Evolutionary conservation across 1,284 basidiomycete species (phyloP), one percentile per base, ranked within the genome.

Genomic region (Amylostereum chailletii): DNA sequence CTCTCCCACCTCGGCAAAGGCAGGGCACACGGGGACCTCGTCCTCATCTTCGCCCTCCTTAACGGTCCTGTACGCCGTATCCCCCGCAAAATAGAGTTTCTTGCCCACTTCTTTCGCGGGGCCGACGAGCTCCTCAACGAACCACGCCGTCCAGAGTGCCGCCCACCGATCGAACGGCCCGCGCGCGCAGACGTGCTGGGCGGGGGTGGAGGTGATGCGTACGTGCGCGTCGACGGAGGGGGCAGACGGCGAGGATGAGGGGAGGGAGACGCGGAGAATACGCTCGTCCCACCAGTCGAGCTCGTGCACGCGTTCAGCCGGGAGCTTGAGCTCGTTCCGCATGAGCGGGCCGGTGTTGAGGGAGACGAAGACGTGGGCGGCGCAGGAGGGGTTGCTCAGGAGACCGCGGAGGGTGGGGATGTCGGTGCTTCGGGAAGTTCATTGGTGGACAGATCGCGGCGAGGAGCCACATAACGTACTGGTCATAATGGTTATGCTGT

Each of bases 401-500:
- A 77, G 65, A 11, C 62, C 65, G 27, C 60, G 65, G 36, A 87
- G 70, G 5, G 83, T 84, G 4, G 71, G 62, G 1, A 74, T 65
- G 58, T 86, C 82, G 27, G 81, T 71, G 64, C 76, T 77, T 7
- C 1, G 51, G 40, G 5, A 8, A 46, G 43, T 10, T 55, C 32
- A 45, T 51, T 49, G 41, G 45, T 5, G 41, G 41, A 19, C 19
- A 37, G 5, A 42, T 32, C 27, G 9, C 32, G 19, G 37, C 36
- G 32, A 8, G 38, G 30, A 27, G 27, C n/a, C 26, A 41, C 19
- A 32, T 19, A 38, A 59, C 73, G 53, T 54, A 80, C 77, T 81
- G 84, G 63, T 86, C 83, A 55, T 85, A 86, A 62, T 86, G 83
- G 57, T 86, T 80, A 59, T 86, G 83, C 76, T 76, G 29, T 7